Percentiles rank a stretch among this genome's conserved stretches.
These are phyloP conservation scores for Rhizopogon rudus DNA, from an alignment of 768 basidiomycete genomes.

Conservation along the genomic window DNA sequence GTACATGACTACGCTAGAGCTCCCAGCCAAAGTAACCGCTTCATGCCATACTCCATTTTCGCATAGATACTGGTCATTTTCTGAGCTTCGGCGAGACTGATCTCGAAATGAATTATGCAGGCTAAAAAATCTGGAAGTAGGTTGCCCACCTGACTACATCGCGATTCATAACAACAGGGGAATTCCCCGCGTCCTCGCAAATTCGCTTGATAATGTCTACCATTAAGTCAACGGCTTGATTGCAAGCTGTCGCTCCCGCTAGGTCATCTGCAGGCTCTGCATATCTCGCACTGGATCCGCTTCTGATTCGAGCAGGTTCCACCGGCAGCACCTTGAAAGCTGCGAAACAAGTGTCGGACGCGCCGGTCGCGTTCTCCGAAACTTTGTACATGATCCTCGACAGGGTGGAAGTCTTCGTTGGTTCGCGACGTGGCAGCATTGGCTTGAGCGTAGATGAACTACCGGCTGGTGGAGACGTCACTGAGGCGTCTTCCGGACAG, in stretches of 20 bases:
- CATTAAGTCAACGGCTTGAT: slow-evolving; percentile 71
- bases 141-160: slow-evolving; percentile 74
- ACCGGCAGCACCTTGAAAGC: slow-evolving; percentile 81
- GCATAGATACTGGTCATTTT: slow-evolving; percentile 82
- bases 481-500: slow-evolving; percentile 32
- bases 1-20: slow-evolving; percentile 32
- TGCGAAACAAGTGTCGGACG: slow-evolving; percentile 46
- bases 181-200: slow-evolving; percentile 57
- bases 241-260: slow-evolving; percentile 59
- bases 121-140: not conserved
- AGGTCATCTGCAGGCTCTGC: slow-evolving; percentile 60
- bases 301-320: slow-evolving; percentile 48
- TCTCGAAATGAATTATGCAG: not conserved
- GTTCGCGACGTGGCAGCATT: not conserved
- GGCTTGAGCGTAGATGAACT: not conserved
- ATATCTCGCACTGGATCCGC: slow-evolving; percentile 34
- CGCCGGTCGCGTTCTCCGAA: slow-evolving; percentile 27
- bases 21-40: slow-evolving; percentile 85
- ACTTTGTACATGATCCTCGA: slow-evolving; percentile 33
- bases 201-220: slow-evolving; percentile 66
- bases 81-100: slow-evolving; percentile 77
- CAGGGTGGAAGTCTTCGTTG: slow-evolving; percentile 12
- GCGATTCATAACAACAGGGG: slow-evolving; percentile 40
- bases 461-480: not conserved
- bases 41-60: slow-evolving; percentile 92